Percentiles rank a stretch among this genome's conserved stretches.
Conservation (phyloP, 805 yeast species). For the Phaffomyces antillensis region DNA sequence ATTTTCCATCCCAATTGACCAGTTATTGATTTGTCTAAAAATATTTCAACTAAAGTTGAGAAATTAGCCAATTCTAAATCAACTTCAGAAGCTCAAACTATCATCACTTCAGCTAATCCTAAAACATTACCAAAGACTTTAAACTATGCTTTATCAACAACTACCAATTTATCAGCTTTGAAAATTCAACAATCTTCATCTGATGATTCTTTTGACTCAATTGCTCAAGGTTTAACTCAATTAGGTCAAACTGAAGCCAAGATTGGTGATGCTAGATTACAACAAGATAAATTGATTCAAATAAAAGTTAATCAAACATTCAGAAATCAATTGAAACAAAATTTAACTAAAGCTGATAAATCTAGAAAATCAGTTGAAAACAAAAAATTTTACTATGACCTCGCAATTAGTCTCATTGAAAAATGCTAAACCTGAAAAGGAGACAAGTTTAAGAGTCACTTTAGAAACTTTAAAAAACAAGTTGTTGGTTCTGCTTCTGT, state of each 20-base stretch:
- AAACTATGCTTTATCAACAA: no score
- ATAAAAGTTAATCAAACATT: slow-evolving; percentile 64
- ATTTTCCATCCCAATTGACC: slow-evolving; percentile 72
- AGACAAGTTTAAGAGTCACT: slow-evolving; percentile 65
- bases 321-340: slow-evolving; percentile 51
- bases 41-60: slow-evolving; percentile 52
- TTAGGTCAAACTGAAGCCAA: slow-evolving; percentile 65
- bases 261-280: slow-evolving; percentile 75
- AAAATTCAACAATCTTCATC: slow-evolving; percentile 24
- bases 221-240: slow-evolving; percentile 56
- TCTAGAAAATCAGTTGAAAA: slow-evolving; percentile 71
- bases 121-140: slow-evolving; percentile 64
- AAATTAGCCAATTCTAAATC: slow-evolving; percentile 68
- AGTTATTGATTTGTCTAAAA: slow-evolving; percentile 64
- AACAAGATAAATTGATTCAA: slow-evolving; percentile 70
- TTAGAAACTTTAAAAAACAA: slow-evolving; percentile 85
- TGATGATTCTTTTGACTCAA: slow-evolving; percentile 39
- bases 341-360: slow-evolving; percentile 54
- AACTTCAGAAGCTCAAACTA: slow-evolving; percentile 79
- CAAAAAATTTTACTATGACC: slow-evolving; percentile 72
- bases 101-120: slow-evolving; percentile 46
- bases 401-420: slow-evolving; percentile 55
- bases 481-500: no score
- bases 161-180: slow-evolving; percentile 40
- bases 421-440: slow-evolving; percentile 52